Evolutionary conservation across 805 yeast species (phyloP).

Genomic region (Yarrowia divulgata): DNA sequence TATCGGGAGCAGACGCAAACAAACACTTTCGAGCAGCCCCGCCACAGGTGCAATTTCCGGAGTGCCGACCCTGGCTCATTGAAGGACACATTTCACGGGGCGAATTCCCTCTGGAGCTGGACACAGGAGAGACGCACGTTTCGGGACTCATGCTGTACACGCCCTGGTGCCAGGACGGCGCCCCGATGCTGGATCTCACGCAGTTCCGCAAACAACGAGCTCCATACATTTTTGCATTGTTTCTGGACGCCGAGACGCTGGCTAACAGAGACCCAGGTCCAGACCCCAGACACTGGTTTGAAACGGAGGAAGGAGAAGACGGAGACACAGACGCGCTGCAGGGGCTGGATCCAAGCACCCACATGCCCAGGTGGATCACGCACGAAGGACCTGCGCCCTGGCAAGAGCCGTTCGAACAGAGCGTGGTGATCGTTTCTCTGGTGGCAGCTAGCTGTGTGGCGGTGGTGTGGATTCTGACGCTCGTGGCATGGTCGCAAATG

Average conservation of each 20-base stretch:
- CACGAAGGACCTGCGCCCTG: slow-evolving; percentile 24
- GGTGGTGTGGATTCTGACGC: slow-evolving; percentile 24
- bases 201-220: slow-evolving; percentile 22
- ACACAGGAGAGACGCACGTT: neutral
- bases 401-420: slow-evolving; percentile 33
- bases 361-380: slow-evolving; percentile 9
- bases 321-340: slow-evolving; percentile 22
- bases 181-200: slow-evolving; percentile 17
- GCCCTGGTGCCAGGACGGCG: slow-evolving; percentile 13
- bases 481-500: slow-evolving; percentile 20
- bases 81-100: slow-evolving; percentile 19
- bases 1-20: slow-evolving; percentile 31
- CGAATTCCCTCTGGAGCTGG: slow-evolving; percentile 2
- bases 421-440: slow-evolving; percentile 5
- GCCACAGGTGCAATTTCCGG: slow-evolving; percentile 23
- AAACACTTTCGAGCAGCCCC: slow-evolving; percentile 23
- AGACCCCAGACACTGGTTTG: neutral
- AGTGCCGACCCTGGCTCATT: slow-evolving; percentile 22
- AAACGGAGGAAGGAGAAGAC: slow-evolving; percentile 15
- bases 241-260: slow-evolving; percentile 12
- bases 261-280: neutral
- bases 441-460: slow-evolving; percentile 29
- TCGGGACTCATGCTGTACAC: slow-evolving; percentile 16
- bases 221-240: slow-evolving; percentile 24
- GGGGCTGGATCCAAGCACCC: neutral